phyloP scores from a whole-genome alignment of 2,329 filamentous ascomycete species.

The Colletotrichum nymphaeae region DNA sequence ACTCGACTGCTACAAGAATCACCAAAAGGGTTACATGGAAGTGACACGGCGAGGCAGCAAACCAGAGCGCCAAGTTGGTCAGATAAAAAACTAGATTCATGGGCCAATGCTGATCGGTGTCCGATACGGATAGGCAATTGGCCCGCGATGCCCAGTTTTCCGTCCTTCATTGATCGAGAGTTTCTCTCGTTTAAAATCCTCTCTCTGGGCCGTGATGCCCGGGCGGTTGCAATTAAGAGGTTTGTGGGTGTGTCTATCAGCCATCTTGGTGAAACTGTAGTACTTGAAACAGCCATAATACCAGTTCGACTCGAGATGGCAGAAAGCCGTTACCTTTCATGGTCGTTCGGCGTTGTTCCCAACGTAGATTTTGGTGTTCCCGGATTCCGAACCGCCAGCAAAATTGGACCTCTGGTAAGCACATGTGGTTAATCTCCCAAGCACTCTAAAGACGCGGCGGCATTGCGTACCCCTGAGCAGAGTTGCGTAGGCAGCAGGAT shows the following conservation, averaged over 20 bases:
- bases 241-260: background rate
- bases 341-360: background rate
- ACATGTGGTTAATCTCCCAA: background rate
- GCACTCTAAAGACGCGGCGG: background rate
- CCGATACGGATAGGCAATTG: background rate
- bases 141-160: background rate
- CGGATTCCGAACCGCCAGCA: background rate
- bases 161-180: background rate
- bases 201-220: background rate
- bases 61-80: constrained; percentile 10
- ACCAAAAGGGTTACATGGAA: background rate
- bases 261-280: background rate
- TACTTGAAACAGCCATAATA: background rate
- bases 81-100: background rate
- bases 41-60: background rate
- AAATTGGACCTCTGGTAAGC: background rate
- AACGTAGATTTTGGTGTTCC: background rate
- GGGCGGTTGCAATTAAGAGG: background rate
- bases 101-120: background rate
- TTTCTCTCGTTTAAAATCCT: background rate
- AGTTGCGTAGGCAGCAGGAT: constrained; percentile 1
- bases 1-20: background rate
- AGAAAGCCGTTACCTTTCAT: background rate
- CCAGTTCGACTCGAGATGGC: background rate
- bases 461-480: background rate